Percentiles rank a stretch among this genome's conserved stretches.
These are phyloP conservation scores for Talaromyces sp. DNA, from an alignment of 2,329 filamentous ascomycete species.

Conservation along the genomic window DNA sequence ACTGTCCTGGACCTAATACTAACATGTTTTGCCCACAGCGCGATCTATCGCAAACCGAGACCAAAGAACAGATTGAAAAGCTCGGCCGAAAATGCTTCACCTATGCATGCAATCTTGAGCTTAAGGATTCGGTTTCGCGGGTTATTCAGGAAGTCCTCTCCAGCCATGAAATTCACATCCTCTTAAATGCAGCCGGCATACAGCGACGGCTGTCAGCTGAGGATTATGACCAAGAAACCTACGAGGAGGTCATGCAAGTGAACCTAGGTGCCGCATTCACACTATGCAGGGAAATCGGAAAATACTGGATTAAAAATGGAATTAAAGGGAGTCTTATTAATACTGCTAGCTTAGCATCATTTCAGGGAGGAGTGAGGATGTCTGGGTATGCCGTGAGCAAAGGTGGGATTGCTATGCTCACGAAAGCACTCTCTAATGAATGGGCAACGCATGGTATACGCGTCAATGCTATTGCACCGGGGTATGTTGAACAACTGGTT, in stretches of 20 bases:
- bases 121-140: neutral
- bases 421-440: slow-evolving; percentile 14
- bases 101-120: neutral
- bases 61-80: neutral
- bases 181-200: slow-evolving; percentile 4
- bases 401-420: slow-evolving; percentile 3
- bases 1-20: neutral
- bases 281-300: slow-evolving; percentile 2
- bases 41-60: neutral
- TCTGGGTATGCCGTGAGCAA: slow-evolving; percentile 4
- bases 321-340: slow-evolving; percentile 7
- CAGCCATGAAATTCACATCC: neutral
- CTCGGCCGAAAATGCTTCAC: neutral
- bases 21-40: neutral
- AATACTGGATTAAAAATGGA: slow-evolving; percentile 1
- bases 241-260: slow-evolving; percentile 3
- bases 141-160: neutral
- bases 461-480: slow-evolving; percentile 17
- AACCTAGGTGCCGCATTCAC: neutral
- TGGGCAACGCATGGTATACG: slow-evolving; percentile 17
- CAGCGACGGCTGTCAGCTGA: neutral
- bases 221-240: neutral
- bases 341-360: slow-evolving; percentile 4
- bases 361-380: slow-evolving; percentile 6
- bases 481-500: slow-evolving; percentile 8